phyloP scores from a whole-genome alignment of 2,329 filamentous ascomycete species.

The Erysiphe pulchra region DNA sequence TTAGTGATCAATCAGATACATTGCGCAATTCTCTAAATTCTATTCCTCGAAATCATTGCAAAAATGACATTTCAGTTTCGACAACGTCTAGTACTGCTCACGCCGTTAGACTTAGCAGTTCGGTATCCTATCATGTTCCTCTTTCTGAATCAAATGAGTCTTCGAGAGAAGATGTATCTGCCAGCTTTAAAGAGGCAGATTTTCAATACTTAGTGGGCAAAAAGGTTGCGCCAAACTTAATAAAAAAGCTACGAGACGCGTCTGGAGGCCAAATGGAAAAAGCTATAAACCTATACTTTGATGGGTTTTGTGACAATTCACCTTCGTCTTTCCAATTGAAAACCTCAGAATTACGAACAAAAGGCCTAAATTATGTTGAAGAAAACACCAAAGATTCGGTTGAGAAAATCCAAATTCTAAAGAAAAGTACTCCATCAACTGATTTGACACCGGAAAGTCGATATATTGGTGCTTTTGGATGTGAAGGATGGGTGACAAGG shows the following conservation, averaged over 20 bases:
- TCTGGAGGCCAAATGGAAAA: constrained; percentile 32
- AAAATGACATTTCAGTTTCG: background rate
- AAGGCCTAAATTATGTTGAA: background rate
- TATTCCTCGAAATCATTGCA: background rate
- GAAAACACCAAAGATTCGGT: constrained; percentile 1
- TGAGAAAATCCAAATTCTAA: constrained; percentile 8
- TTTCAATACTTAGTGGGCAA: constrained; percentile 36
- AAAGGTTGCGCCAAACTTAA: constrained; percentile 22
- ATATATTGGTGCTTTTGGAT: constrained; percentile 82
- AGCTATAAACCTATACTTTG: constrained; percentile 44
- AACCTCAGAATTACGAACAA: background rate
- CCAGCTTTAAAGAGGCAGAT: constrained; percentile 26
- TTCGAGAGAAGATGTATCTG: background rate
- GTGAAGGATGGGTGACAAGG: constrained; percentile 72
- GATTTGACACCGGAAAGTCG: constrained; percentile 24
- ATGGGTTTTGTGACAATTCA: constrained; percentile 32
- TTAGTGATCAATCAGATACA: constrained; percentile 14
- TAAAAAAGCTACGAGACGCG: constrained; percentile 24
- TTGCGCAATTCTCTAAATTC: background rate
- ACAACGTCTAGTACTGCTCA: background rate
- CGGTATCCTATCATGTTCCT: constrained; percentile 4
- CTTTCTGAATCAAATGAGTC: background rate
- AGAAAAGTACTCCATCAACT: constrained; percentile 1
- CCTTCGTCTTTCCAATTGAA: background rate
- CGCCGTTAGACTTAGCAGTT: background rate